phyloP scores from a whole-genome alignment of 768 basidiomycete genomes.

The Harrya chromipes region DNA sequence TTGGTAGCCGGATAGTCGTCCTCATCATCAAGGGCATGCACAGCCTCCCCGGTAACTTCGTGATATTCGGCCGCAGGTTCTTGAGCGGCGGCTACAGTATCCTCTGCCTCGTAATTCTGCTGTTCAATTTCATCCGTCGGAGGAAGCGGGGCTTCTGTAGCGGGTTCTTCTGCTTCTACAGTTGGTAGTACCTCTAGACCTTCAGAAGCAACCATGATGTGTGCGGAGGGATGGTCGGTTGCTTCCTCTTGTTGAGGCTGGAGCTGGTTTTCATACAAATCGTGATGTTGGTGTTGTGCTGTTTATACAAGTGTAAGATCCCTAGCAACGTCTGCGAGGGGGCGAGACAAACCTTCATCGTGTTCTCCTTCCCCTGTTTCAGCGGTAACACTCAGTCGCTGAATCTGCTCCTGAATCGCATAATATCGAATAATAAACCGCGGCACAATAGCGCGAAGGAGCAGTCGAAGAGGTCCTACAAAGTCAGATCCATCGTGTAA shows the following conservation, averaged over 20 bases:
- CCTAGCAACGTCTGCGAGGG: background rate
- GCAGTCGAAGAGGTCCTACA: constrained; percentile 60
- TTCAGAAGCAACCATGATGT: background rate
- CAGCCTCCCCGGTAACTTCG: constrained; percentile 11
- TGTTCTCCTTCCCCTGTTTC: constrained; percentile 18
- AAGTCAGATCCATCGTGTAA: constrained; percentile 65
- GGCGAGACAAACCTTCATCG: constrained; percentile 16
- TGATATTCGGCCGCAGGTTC: constrained; percentile 17
- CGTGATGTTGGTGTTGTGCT: constrained; percentile 18
- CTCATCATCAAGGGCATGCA: constrained; percentile 21
- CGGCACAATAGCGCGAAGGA: constrained; percentile 45
- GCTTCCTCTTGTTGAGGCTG: constrained; percentile 9
- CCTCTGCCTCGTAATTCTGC: constrained; percentile 7
- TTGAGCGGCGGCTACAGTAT: background rate
- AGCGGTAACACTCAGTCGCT: constrained; percentile 31
- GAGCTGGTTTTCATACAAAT: constrained; percentile 5
- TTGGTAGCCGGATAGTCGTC: constrained; percentile 18
- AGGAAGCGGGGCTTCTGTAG: constrained; percentile 1
- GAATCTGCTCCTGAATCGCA: constrained; percentile 56
- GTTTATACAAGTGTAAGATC: background rate
- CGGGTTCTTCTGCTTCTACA: constrained; percentile 1
- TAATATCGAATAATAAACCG: constrained; percentile 70
- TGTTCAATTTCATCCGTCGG: constrained; percentile 4
- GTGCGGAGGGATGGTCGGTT: background rate
- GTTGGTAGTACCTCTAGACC: background rate